A percentile compares a stretch with the other conserved stretches of the same genome.
Conservation (phyloP, 2,329 filamentous ascomycete species). For the Curvularia lunata region DNA sequence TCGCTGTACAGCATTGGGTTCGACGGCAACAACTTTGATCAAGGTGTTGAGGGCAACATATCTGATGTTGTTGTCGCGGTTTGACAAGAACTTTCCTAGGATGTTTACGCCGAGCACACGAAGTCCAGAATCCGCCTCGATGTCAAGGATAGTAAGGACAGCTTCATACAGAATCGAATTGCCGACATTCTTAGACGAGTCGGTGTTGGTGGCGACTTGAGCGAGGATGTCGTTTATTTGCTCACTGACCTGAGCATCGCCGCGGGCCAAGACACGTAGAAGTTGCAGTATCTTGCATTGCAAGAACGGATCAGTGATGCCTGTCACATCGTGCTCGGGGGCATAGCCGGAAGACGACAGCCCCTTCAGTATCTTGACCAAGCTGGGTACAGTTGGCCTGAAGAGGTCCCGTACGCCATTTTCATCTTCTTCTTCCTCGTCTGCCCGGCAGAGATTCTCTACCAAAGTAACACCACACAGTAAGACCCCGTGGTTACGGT, state of each 20-base stretch:
- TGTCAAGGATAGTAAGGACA: conserved; percentile 95
- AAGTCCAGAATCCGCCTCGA: conserved; percentile 94
- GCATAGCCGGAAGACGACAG: conserved; percentile 95
- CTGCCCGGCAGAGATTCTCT: conserved; percentile 90
- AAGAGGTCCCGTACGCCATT: conserved; percentile 91
- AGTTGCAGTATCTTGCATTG: conserved; percentile 95
- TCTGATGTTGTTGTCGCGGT: conserved; percentile 98
- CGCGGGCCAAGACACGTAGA: conserved; percentile 82
- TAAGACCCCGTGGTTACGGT: conserved; percentile 94
- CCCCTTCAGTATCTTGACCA: conserved; percentile 90
- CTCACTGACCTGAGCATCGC: conserved; percentile 87
- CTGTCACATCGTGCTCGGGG: conserved; percentile 96
- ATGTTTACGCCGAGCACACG: conserved; percentile 97
- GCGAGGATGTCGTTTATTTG: conserved; percentile 98
- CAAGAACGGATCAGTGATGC: conserved; percentile 95
- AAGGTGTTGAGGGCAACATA: conserved; percentile 97
- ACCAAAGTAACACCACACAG: conserved; percentile 91
- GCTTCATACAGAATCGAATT: conserved; percentile 98
- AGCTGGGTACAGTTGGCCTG: conserved; percentile 78
- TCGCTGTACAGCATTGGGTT: conserved; percentile 95
- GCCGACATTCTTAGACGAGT: conserved; percentile 96
- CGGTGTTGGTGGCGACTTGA: conserved; percentile 96
- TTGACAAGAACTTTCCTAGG: conserved; percentile 96
- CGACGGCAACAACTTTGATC: conserved; percentile 96
- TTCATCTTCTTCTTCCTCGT: conserved; percentile 90